Evolutionary conservation across 345 rosid genomes (phyloP).

Genomic region (Eucalyptus fibrosa): DNA sequence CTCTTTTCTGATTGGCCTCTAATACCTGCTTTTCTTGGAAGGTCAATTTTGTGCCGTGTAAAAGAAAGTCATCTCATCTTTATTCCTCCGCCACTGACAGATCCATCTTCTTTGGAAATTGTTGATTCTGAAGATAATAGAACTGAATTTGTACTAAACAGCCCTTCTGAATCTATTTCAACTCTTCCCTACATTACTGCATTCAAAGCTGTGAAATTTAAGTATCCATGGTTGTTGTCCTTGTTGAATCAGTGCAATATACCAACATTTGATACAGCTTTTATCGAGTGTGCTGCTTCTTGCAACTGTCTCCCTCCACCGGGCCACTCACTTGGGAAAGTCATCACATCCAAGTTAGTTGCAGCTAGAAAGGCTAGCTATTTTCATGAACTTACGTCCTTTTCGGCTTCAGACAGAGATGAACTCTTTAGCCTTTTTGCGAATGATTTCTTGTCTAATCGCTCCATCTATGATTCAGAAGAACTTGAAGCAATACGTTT

Average conservation of each 20-base stretch:
- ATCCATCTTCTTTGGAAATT: slow-evolving; percentile 13
- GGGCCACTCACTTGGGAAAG: slow-evolving; percentile 69
- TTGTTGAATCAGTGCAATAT: slow-evolving; percentile 78
- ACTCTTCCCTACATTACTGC: slow-evolving; percentile 35
- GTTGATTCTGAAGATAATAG: slow-evolving; percentile 10
- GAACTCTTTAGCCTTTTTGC: slow-evolving; percentile 77
- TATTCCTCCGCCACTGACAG: slow-evolving; percentile 48
- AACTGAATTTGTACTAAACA: slow-evolving; percentile 13
- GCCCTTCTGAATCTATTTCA: slow-evolving; percentile 24
- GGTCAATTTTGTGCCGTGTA: slow-evolving; percentile 79
- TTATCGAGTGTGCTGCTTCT: slow-evolving; percentile 58
- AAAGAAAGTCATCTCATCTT: slow-evolving; percentile 62
- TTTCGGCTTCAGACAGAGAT: slow-evolving; percentile 47
- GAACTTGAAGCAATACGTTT: slow-evolving; percentile 65
- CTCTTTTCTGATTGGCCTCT: slow-evolving; percentile 88
- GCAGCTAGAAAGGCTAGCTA: slow-evolving; percentile 67
- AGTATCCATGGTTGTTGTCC: slow-evolving; percentile 70
- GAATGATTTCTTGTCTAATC: slow-evolving; percentile 46
- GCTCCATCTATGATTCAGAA: slow-evolving; percentile 44
- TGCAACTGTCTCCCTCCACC: slow-evolving; percentile 59
- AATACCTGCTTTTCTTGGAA: slow-evolving; percentile 91
- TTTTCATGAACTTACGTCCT: slow-evolving; percentile 46
- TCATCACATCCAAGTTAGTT: slow-evolving; percentile 76
- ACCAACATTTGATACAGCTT: slow-evolving; percentile 64
- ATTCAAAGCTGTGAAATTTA: slow-evolving; percentile 30